phyloP scores from a whole-genome alignment of 1,139 yeast species.

The Debaryomycetaceae sp. region DNA sequence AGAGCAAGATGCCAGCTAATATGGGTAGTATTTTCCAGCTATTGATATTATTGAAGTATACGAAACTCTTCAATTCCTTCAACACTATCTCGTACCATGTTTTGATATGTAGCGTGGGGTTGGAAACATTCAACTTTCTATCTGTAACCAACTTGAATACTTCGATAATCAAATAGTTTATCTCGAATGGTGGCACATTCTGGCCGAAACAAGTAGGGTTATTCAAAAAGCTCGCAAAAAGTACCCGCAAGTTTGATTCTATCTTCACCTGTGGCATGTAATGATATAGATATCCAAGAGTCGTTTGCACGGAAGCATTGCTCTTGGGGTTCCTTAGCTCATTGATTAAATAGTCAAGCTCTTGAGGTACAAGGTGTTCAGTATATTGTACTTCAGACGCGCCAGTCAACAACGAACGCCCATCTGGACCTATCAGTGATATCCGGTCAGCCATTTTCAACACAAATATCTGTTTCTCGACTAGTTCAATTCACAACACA shows the following conservation, averaged over 20 bases:
- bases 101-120: slow-evolving; percentile 56
- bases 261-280: slow-evolving; percentile 62
- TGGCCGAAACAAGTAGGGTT: slow-evolving; percentile 45
- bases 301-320: slow-evolving; percentile 28
- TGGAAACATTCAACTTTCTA: slow-evolving; percentile 54
- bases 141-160: slow-evolving; percentile 47
- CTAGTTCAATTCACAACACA: not conserved
- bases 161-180: slow-evolving; percentile 41
- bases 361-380: slow-evolving; percentile 30
- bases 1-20: slow-evolving; percentile 49
- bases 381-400: not conserved
- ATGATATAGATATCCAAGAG: slow-evolving; percentile 53
- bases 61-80: slow-evolving; percentile 35
- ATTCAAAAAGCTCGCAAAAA: slow-evolving; percentile 48
- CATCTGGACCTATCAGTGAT: slow-evolving; percentile 21
- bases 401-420: slow-evolving; percentile 11
- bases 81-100: slow-evolving; percentile 47
- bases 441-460: slow-evolving; percentile 16
- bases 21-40: slow-evolving; percentile 59
- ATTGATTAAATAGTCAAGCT: slow-evolving; percentile 46
- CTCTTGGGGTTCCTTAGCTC: slow-evolving; percentile 40
- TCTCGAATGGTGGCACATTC: slow-evolving; percentile 32
- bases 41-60: slow-evolving; percentile 22
- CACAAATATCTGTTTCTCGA: not conserved
- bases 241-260: slow-evolving; percentile 50